Conservation (phyloP, 768 basidiomycete species). For the Leccinum boreale region DNA sequence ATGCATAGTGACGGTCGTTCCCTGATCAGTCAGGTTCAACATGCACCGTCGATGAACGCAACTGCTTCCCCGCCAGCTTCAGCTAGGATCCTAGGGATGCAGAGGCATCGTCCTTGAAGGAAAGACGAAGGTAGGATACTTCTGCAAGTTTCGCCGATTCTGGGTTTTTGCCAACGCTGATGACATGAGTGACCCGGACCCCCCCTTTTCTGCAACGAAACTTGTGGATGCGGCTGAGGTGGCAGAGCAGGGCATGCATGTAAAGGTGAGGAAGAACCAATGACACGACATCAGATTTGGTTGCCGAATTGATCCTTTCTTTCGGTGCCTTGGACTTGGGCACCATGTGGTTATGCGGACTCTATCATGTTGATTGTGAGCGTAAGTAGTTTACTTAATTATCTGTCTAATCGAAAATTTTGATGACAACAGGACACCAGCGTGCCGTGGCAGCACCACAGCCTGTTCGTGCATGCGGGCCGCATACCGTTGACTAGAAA, state of each 20-base stretch:
- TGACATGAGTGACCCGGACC: constrained; percentile 7
- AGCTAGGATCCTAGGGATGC: not conserved
- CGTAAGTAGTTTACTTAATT: too few relatives aligned
- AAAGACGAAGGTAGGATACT: constrained; percentile 7
- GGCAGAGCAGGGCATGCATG: constrained; percentile 5
- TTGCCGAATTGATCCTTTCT: not conserved
- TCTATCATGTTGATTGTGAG: too few relatives aligned
- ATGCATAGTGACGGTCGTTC: too few relatives aligned
- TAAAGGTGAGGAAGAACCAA: constrained; percentile 7
- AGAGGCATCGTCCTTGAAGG: constrained; percentile 6
- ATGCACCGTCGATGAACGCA: not conserved
- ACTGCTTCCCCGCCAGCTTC: not conserved
- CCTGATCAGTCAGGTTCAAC: too few relatives aligned
- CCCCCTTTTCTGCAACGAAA: not conserved
- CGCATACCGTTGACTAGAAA: too few relatives aligned
- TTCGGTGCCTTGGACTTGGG: not conserved
- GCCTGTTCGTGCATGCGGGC: too few relatives aligned
- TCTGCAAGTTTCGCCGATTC: not conserved
- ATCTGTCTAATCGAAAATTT: too few relatives aligned
- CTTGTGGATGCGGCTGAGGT: constrained; percentile 1
- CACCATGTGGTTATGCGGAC: not conserved
- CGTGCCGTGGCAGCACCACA: too few relatives aligned
- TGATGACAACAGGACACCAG: too few relatives aligned
- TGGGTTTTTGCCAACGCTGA: constrained; percentile 11
- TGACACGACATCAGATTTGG: not conserved